Percentiles rank a stretch among this genome's conserved stretches.
phyloP scores from a whole-genome alignment of 2,329 filamentous ascomycete genomes.

The Aspergillus hiratsukae region DNA sequence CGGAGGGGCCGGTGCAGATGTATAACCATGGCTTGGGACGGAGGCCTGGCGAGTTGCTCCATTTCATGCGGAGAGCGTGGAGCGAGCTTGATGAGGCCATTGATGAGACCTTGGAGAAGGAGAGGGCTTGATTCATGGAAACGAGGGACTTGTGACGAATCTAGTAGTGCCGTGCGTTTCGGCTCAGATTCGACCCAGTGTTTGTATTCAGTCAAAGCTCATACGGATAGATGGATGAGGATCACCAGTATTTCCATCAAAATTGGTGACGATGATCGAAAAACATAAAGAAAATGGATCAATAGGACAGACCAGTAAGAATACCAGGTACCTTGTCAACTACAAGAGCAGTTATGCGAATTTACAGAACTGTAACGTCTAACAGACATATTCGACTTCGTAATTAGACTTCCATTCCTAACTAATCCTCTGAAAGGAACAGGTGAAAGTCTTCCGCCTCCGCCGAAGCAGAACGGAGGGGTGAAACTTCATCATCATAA shows the following conservation, averaged over 20 bases:
- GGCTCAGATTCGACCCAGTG: too few relatives aligned
- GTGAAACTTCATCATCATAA: constrained; percentile 12
- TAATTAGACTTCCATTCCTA: constrained; percentile 19
- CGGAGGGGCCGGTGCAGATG: constrained; percentile 14
- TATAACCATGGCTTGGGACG: constrained; percentile 1
- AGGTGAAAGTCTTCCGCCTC: constrained; percentile 9
- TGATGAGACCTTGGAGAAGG: constrained; percentile 23
- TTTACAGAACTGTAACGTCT: not conserved
- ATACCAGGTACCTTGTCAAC: not conserved
- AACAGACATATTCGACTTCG: constrained; percentile 11
- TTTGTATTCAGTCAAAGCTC: not conserved
- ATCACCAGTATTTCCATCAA: not conserved
- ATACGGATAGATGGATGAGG: not conserved
- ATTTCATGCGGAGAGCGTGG: constrained; percentile 39
- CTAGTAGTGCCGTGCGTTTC: not conserved
- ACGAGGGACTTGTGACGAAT: not conserved
- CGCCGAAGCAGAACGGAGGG: constrained; percentile 2
- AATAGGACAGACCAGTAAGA: not conserved
- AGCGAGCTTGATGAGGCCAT: constrained; percentile 45
- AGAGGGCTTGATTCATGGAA: constrained; percentile 7
- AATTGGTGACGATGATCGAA: not conserved
- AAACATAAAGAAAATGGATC: too few relatives aligned
- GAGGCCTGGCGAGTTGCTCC: constrained; percentile 21
- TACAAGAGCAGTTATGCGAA: not conserved
- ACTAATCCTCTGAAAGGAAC: constrained; percentile 9